Evolutionary conservation across 768 basidiomycete genomes (phyloP), one percentile per base, ranked within the genome.

Genomic region (Sarcomyxa edulis): DNA sequence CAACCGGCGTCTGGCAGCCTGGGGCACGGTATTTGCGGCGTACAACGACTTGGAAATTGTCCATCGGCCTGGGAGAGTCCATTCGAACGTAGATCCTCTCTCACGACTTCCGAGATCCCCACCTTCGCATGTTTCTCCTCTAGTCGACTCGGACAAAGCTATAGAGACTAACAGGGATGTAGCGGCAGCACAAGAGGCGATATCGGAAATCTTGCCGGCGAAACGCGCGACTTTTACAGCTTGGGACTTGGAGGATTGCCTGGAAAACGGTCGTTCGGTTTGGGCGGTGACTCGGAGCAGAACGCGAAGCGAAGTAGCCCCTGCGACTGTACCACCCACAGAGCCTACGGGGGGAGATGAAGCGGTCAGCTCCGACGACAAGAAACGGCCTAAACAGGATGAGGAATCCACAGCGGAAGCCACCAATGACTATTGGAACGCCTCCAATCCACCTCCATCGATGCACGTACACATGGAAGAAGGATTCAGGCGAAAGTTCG

Each of bases 61-160:
- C 1, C 64, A 64, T 31, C 37, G 58, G 12, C 46, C 61, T 0
- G 64, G 64, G 0, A 7, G 53, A 20, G 43, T 61, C 0, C 64
- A n/a, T n/a, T n/a, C n/a, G n/a, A n/a, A n/a, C n/a, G n/a, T n/a
- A n/a, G n/a, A n/a, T n/a, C n/a, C n/a, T 64, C 32, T 62, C 57
- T 1, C 64, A 66, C 35, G 53, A 54, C 54, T 0, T 54, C 55
- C 0, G n/a, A 48, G 9, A 35, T 35, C 6, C 33, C 33, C 8
- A 14, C 33, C 33, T 7, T 22, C 33, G 20, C 33, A 35, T 21
- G 16, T 11, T 35, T 35, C 33, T 6, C 33, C 33, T 8, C 6
- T 19, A 10, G 8, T 5, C 12, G 33, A 35, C 14, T 10, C 33
- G 6, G 7, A 5, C 9, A 10, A 18, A 19, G 7, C 33, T 7